phyloP scores from a whole-genome alignment of 2,329 filamentous ascomycete species.

The Aspergillus sp. region DNA sequence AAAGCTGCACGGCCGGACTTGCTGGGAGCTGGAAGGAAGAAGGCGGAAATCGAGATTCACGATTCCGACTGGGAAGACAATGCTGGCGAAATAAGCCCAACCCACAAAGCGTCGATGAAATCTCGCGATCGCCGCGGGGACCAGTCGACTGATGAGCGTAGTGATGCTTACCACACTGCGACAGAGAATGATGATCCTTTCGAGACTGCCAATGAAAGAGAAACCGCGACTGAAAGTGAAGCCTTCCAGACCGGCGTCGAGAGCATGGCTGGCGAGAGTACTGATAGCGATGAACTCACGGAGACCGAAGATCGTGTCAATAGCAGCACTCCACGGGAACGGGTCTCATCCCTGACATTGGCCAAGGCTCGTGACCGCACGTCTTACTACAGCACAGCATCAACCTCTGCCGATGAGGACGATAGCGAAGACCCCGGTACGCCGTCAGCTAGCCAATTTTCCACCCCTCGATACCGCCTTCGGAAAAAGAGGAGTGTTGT shows the following conservation, averaged over 20 bases:
- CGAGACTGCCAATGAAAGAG: slow-evolving; percentile 75
- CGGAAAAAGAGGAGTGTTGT: slow-evolving; percentile 65
- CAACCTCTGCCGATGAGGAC: slow-evolving; percentile 77
- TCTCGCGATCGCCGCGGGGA: slow-evolving; percentile 25
- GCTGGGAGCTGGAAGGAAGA: slow-evolving; percentile 72
- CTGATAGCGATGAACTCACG: slow-evolving; percentile 69
- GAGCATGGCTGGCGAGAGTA: slow-evolving; percentile 64
- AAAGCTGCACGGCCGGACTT: slow-evolving; percentile 72
- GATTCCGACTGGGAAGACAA: slow-evolving; percentile 92
- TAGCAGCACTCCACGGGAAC: slow-evolving; percentile 39
- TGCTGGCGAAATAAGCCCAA: slow-evolving; percentile 59
- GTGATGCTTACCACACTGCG: slow-evolving; percentile 76
- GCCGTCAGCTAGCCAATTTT: slow-evolving; percentile 65
- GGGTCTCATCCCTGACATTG: slow-evolving; percentile 40
- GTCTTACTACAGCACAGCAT: slow-evolving; percentile 84
- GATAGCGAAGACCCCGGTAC: slow-evolving; percentile 60
- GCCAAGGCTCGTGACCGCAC: slow-evolving; percentile 56
- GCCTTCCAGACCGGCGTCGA: slow-evolving; percentile 94
- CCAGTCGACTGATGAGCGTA: slow-evolving; percentile 49
- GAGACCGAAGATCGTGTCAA: slow-evolving; percentile 70
- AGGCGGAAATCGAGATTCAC: slow-evolving; percentile 75
- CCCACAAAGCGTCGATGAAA: slow-evolving; percentile 41
- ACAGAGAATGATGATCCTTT: slow-evolving; percentile 71
- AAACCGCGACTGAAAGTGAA: slow-evolving; percentile 77
- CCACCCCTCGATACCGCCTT: slow-evolving; percentile 69